Base-by-base conservation (phyloP, 768 basidiomycete species). In the Mycena kentingensis region DNA sequence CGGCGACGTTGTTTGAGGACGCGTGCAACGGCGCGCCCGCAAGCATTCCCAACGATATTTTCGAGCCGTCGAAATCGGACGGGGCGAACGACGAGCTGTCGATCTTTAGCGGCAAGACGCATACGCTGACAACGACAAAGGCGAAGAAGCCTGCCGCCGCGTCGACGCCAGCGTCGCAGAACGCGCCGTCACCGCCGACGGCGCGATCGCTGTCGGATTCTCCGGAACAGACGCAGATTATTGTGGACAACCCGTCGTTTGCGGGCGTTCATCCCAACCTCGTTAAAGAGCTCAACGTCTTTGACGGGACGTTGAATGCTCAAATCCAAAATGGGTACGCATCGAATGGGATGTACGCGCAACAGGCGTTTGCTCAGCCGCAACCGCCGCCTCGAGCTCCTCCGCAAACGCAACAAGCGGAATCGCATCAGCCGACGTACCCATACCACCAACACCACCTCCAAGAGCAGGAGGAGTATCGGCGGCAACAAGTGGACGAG, bases 21-120 rank as follows among this genome's bases (percentile, higher is more conserved):
- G 73, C 74, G 12, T 70, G 72, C 58, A 79, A 68, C 26, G 80
- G 81, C 5, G 69, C 76, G 28, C 72, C 79, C 7, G 63, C 74
- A 2, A 68, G 67, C 42, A 70, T 75, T 44, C 76, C 74, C 15
- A 76, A 75, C 57, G 83, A 86, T 67, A 85, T 86, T 25, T 88
- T 88, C 66, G 71, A 75, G 19, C 72, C 78, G 8, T 79, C 83
- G 0, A 56, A 69, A 12, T 55, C 65, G 11, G 68, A 71, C 22
- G 78, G 77, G 32, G 67, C 71, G n/a, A 77, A 82, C 49, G 88
- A 90, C 63, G 87, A 89, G 61, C 68, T 90, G 21, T 79, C 82
- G 5, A 87, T 90, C 22, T 90, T 90, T 65, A 82, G 86, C 43
- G 88, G 88, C n/a, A 80, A 82, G 61, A 88, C 83, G 10, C 80